phyloP scores from a whole-genome alignment of 768 basidiomycete genomes.

The Boletus rufocinnamomeus region DNA sequence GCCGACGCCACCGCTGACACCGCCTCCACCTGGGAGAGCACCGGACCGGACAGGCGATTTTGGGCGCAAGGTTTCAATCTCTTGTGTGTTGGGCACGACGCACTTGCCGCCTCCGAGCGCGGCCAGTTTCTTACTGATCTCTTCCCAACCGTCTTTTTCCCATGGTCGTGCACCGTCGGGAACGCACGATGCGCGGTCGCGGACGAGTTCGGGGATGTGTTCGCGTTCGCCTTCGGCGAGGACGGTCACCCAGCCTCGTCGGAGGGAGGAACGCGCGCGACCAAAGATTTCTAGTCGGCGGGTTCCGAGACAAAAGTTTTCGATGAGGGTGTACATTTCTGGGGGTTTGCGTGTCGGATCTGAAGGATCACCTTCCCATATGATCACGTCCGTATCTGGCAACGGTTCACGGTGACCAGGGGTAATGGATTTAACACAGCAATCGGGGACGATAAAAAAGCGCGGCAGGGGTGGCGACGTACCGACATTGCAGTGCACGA shows the following conservation, averaged over 20 bases:
- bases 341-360: constrained; percentile 90
- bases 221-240: constrained; percentile 65
- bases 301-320: constrained; percentile 95
- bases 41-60: constrained; percentile 73
- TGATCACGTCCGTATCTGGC: constrained; percentile 91
- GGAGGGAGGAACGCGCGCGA: constrained; percentile 60
- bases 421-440: not conserved
- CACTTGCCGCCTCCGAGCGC: constrained; percentile 48
- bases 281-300: constrained; percentile 92
- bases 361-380: constrained; percentile 89
- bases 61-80: constrained; percentile 82
- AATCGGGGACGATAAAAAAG: not conserved
- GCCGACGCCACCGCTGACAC: constrained; percentile 27
- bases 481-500: constrained; percentile 98
- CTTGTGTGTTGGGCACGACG: constrained; percentile 72
- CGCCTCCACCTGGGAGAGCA: constrained; percentile 25
- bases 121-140: constrained; percentile 53
- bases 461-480: constrained; percentile 30
- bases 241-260: constrained; percentile 93
- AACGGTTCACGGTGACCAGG: not conserved
- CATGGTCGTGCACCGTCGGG: constrained; percentile 43
- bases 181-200: constrained; percentile 33
- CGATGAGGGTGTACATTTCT: constrained; percentile 93
- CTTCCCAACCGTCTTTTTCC: constrained; percentile 68
- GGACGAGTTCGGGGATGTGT: constrained; percentile 42